These are phyloP conservation scores for Diplogelasinospora grovesii DNA, from an alignment of 495 filamentous ascomycete species.

Conservation along the genomic window DNA sequence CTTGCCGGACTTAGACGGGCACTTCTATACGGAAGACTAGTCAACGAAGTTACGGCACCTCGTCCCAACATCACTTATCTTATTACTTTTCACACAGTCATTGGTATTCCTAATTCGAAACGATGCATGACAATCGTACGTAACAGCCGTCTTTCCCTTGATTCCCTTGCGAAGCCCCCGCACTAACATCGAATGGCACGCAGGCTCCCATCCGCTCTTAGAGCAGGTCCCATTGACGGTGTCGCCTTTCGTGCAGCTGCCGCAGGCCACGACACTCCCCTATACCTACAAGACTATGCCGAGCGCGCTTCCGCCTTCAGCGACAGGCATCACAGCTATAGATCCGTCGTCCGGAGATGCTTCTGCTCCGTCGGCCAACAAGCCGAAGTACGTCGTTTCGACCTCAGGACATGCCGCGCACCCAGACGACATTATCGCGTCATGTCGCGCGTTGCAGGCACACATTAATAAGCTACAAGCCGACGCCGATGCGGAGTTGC, in stretches of 20 bases:
- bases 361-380: slow-evolving; percentile 27
- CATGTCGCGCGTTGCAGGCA: slow-evolving; percentile 68
- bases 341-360: slow-evolving; percentile 36
- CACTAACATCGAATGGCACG: slow-evolving; percentile 6
- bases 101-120: too few species aligned
- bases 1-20: too few species aligned
- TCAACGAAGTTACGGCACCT: neutral
- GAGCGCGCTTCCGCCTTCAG: slow-evolving; percentile 73
- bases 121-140: slow-evolving; percentile 45
- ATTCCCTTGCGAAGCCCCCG: neutral
- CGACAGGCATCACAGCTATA: slow-evolving; percentile 44
- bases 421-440: slow-evolving; percentile 73
- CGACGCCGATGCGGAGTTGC: slow-evolving; percentile 58
- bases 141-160: neutral
- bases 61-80: neutral
- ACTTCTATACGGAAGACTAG: too few species aligned
- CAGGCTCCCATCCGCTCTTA: slow-evolving; percentile 79
- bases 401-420: slow-evolving; percentile 67
- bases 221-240: slow-evolving; percentile 89
- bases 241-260: slow-evolving; percentile 89
- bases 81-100: too few species aligned
- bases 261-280: slow-evolving; percentile 81
- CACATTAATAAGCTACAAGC: slow-evolving; percentile 59
- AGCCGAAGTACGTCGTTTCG: slow-evolving; percentile 67
- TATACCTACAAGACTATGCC: slow-evolving; percentile 92